phyloP scores from a whole-genome alignment of 257 asterid species.

The Solanum paucissectum region DNA sequence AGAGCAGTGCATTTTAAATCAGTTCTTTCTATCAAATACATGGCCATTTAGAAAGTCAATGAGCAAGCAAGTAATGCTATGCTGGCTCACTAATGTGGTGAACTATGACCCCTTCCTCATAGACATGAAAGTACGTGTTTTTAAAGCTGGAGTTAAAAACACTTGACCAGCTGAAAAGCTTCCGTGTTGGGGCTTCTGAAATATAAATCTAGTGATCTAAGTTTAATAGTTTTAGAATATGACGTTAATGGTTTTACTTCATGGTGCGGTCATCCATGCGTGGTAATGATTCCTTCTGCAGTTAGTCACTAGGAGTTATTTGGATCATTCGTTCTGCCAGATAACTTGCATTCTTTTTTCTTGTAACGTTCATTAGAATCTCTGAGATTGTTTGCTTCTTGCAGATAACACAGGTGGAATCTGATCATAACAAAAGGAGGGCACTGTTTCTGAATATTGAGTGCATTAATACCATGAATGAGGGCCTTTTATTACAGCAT shows the following conservation, averaged over 20 bases:
- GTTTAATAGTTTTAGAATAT: not conserved
- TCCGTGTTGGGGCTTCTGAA: not conserved
- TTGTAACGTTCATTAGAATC: not conserved
- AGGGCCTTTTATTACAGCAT: slow-evolving; percentile 78
- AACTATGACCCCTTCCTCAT: not conserved
- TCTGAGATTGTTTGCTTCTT: not conserved
- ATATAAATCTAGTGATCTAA: not conserved
- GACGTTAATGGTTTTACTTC: not conserved
- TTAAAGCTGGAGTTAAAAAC: not conserved
- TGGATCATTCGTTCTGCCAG: not conserved
- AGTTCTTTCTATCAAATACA: not conserved
- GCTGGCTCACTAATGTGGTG: not conserved
- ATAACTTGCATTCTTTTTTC: not conserved
- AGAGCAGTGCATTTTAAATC: not conserved
- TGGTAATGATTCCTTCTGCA: not conserved
- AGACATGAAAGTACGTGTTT: not conserved
- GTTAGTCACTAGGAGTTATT: not conserved
- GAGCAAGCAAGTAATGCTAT: not conserved
- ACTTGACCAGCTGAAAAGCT: not conserved
- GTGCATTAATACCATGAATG: slow-evolving; percentile 74
- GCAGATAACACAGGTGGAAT: slow-evolving; percentile 65
- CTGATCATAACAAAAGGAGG: slow-evolving; percentile 50
- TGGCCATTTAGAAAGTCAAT: not conserved
- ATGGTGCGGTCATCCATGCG: not conserved
- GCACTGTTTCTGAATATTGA: slow-evolving; percentile 57